These are phyloP conservation scores for Clarireedia paspali DNA, from an alignment of 2,329 filamentous ascomycete species.

Conservation along the genomic window DNA sequence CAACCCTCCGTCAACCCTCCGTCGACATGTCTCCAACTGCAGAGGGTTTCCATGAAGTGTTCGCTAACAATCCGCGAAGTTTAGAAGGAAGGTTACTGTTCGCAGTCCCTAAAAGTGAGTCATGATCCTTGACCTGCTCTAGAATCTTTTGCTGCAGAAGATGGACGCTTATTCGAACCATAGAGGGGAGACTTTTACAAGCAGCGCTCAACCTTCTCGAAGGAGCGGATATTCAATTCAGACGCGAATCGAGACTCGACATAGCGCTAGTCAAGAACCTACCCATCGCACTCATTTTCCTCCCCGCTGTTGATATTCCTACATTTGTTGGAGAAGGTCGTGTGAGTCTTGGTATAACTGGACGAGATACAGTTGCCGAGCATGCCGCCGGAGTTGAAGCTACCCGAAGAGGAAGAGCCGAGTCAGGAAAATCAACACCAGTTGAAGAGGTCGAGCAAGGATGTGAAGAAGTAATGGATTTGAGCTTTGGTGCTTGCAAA, in stretches of 20 bases:
- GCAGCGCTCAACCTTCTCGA: conserved; percentile 83
- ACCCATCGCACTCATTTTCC: conserved; percentile 90
- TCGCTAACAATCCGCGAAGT: conserved; percentile 44
- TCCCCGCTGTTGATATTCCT: conserved; percentile 93
- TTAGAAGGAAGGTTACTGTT: conserved; percentile 90
- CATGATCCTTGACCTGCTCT: conserved; percentile 9
- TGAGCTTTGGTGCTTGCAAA: conserved; percentile 85
- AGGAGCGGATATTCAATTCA: conserved; percentile 94
- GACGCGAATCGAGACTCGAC: conserved; percentile 88
- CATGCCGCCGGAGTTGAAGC: conserved; percentile 61
- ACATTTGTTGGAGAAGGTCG: conserved; percentile 94
- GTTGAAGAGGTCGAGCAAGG: conserved; percentile 36
- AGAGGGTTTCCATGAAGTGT: conserved; percentile 29
- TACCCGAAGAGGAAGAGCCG: conserved; percentile 40
- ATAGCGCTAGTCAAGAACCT: conserved; percentile 98
- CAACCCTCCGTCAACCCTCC: conserved; percentile 12
- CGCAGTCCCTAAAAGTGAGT: conserved; percentile 95
- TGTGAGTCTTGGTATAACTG: conserved; percentile 91
- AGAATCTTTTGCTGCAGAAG: neutral
- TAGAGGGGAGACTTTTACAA: conserved; percentile 89
- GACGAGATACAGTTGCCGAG: conserved; percentile 85
- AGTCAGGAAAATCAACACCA: conserved; percentile 38
- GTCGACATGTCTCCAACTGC: conserved; percentile 11
- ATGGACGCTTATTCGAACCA: conserved; percentile 12
- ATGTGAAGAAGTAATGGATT: conserved; percentile 78